Conservation (phyloP, 2,329 filamentous ascomycete genomes). For the Lecanicillium sp. region DNA sequence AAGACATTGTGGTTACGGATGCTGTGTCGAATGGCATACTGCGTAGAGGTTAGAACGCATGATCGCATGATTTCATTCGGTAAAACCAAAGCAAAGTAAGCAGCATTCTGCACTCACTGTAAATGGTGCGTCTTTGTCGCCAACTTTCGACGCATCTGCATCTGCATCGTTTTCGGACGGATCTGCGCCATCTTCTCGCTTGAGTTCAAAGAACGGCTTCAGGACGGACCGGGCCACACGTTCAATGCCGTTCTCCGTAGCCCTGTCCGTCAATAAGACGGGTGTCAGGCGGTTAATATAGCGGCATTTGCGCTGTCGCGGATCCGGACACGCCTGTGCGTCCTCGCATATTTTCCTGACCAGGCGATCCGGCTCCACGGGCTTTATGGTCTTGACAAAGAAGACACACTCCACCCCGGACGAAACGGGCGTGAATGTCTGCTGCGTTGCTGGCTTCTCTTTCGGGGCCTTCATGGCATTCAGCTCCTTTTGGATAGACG, state of each 20-base stretch:
- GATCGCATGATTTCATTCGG: not conserved
- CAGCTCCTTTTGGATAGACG: conserved; percentile 66
- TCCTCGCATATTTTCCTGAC: conserved; percentile 49
- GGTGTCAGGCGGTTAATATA: conserved; percentile 54
- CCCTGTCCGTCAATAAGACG: conserved; percentile 49
- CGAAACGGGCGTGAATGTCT: conserved; percentile 44
- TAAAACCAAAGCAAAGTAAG: too few species aligned
- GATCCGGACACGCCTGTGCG: conserved; percentile 33
- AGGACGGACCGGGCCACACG: conserved; percentile 58
- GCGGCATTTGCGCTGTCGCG: conserved; percentile 37
- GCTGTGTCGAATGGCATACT: conserved; percentile 82
- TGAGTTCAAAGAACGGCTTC: conserved; percentile 50
- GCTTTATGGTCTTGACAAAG: conserved; percentile 49
- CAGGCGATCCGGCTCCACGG: conserved; percentile 49
- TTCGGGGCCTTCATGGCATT: conserved; percentile 44
- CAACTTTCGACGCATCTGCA: conserved; percentile 5
- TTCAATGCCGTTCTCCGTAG: conserved; percentile 60
- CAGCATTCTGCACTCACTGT: not conserved
- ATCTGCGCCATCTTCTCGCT: conserved; percentile 12
- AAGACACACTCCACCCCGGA: conserved; percentile 55
- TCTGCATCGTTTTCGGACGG: conserved; percentile 12
- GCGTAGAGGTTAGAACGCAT: too few species aligned
- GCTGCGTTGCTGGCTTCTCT: conserved; percentile 32
- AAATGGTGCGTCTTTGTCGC: conserved; percentile 6
- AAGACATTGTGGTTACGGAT: conserved; percentile 66